Evolutionary conservation across 2,329 filamentous ascomycete species (phyloP).

Genomic region (Apiospora rasikravindrae): DNA sequence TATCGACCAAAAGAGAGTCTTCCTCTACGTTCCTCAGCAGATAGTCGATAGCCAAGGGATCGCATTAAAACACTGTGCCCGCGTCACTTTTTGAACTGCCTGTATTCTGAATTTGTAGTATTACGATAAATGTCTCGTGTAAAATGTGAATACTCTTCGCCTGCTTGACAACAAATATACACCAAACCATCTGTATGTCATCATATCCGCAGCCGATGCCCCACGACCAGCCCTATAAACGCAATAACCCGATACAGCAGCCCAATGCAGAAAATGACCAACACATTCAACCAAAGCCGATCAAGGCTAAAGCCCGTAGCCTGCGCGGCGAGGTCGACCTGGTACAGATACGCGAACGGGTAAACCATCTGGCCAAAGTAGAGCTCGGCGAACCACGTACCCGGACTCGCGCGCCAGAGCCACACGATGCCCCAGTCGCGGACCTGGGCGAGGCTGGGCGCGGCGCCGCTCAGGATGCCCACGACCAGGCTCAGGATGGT

Average conservation of each 20-base stretch:
- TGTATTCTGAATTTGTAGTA: too few species aligned
- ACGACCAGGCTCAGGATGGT: constrained; percentile 60
- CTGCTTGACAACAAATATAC: too few species aligned
- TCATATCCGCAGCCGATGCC: constrained; percentile 39
- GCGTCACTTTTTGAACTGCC: too few species aligned
- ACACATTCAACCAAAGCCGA: constrained; percentile 50
- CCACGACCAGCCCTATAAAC: constrained; percentile 44
- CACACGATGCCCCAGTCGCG: constrained; percentile 58
- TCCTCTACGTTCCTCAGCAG: too few species aligned
- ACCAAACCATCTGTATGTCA: not conserved
- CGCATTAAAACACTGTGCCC: too few species aligned
- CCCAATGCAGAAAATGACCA: constrained; percentile 50
- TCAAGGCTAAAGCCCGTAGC: constrained; percentile 52
- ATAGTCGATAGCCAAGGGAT: too few species aligned
- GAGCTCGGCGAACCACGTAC: constrained; percentile 60
- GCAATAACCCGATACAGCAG: constrained; percentile 51
- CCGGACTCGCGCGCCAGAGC: constrained; percentile 60
- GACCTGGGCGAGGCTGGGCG: constrained; percentile 55
- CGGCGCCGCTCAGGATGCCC: constrained; percentile 58
- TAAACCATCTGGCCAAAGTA: constrained; percentile 59
- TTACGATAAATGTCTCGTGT: too few species aligned
- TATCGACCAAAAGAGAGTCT: too few species aligned
- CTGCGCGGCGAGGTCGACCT: constrained; percentile 50
- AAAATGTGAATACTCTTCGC: too few species aligned
- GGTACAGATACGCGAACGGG: constrained; percentile 56